phyloP scores from a whole-genome alignment of 331 rosid genomes.

The Arachis monticola region DNA sequence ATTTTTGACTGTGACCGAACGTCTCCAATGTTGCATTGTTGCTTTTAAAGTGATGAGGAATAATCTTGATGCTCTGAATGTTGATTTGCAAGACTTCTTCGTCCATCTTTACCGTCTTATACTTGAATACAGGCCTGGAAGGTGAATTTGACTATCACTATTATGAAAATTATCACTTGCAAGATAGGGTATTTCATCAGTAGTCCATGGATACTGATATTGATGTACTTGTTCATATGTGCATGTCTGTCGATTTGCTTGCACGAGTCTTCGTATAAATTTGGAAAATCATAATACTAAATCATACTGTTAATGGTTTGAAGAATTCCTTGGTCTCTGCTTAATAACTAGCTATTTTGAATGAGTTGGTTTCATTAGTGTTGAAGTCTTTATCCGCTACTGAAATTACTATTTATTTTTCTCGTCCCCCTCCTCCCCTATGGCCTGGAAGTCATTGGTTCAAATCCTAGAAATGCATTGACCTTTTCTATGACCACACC shows the following conservation, averaged over 20 bases:
- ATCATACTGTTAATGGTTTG: not conserved
- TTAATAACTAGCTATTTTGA: conserved; percentile 14
- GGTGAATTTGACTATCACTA: conserved; percentile 51
- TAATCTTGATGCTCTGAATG: conserved; percentile 94
- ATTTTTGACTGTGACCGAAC: conserved; percentile 78
- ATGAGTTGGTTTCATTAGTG: not conserved
- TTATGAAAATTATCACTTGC: conserved; percentile 20
- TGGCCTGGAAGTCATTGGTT: not conserved
- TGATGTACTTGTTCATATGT: conserved; percentile 18
- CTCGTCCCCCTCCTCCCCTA: not conserved
- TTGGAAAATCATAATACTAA: not conserved
- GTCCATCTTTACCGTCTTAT: conserved; percentile 91
- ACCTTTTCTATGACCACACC: not conserved
- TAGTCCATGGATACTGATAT: conserved; percentile 6
- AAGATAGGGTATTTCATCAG: conserved; percentile 2
- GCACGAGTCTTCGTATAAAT: conserved; percentile 8
- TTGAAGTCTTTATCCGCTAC: not conserved
- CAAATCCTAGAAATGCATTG: not conserved
- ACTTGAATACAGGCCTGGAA: conserved; percentile 93
- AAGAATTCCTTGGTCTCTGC: conserved; percentile 7
- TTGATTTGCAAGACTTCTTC: conserved; percentile 90
- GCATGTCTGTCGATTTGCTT: conserved; percentile 3
- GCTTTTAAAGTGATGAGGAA: conserved; percentile 95
- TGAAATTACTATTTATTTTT: not conserved
- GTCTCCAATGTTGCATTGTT: conserved; percentile 90